phyloP scores from a whole-genome alignment of 2,329 filamentous ascomycete genomes.

The Aspergillus pseudoviridinutans region DNA sequence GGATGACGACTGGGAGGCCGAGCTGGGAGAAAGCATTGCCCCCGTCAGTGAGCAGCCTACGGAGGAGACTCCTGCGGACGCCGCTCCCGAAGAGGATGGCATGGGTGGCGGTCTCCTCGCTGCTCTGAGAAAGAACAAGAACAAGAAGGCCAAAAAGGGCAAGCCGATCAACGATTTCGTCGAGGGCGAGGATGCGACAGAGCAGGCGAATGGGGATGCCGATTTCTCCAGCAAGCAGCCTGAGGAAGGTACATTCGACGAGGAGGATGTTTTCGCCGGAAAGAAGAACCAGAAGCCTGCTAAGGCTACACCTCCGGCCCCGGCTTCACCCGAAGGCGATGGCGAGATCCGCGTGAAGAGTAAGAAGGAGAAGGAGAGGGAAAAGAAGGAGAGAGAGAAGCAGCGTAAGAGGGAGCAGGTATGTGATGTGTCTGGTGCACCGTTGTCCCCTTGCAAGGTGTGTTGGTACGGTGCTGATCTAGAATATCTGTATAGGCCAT shows the following conservation, averaged over 20 bases:
- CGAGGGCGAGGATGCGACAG: slow-evolving; percentile 60
- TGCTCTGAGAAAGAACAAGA: slow-evolving; percentile 75
- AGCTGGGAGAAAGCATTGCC: slow-evolving; percentile 71
- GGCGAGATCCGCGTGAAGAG: slow-evolving; percentile 71
- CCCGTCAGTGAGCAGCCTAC: slow-evolving; percentile 42
- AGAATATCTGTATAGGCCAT: slow-evolving; percentile 56
- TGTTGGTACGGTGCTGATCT: slow-evolving; percentile 2
- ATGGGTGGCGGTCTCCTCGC: slow-evolving; percentile 68
- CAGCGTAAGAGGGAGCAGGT: slow-evolving; percentile 98
- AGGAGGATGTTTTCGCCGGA: slow-evolving; percentile 79
- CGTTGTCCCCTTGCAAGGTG: neutral
- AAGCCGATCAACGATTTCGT: slow-evolving; percentile 68
- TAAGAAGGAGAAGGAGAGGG: slow-evolving; percentile 97
- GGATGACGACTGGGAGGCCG: slow-evolving; percentile 91
- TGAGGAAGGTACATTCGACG: slow-evolving; percentile 74
- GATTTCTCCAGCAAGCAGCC: slow-evolving; percentile 66
- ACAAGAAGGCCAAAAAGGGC: slow-evolving; percentile 88
- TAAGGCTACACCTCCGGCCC: slow-evolving; percentile 50
- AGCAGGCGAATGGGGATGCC: slow-evolving; percentile 32
- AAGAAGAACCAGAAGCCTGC: slow-evolving; percentile 45
- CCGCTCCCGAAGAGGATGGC: slow-evolving; percentile 53
- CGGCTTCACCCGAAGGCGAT: slow-evolving; percentile 42
- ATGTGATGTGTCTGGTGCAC: slow-evolving; percentile 21
- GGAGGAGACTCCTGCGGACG: slow-evolving; percentile 45
- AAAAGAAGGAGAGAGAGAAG: slow-evolving; percentile 98